Percentiles rank a stretch among this genome's conserved stretches.
These are phyloP conservation scores for Ammopiptanthus mongolicus DNA, from an alignment of 306 rosid species.

Conservation along the genomic window DNA sequence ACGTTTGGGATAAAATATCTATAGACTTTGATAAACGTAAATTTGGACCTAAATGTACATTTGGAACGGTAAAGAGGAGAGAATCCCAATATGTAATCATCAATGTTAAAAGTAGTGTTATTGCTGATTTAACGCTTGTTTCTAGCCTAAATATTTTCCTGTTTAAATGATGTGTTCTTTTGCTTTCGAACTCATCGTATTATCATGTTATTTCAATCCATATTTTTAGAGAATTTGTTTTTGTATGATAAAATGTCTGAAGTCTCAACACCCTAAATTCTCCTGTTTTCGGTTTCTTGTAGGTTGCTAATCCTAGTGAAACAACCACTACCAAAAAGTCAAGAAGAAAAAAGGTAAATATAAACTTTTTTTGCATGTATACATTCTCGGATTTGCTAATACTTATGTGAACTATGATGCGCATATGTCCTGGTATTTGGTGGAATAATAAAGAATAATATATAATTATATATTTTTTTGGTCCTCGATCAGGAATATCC, in stretches of 20 bases:
- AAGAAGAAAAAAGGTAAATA: constrained; percentile 69
- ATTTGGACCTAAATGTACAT: too few species aligned
- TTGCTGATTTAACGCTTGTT: not conserved
- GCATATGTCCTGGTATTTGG: not conserved
- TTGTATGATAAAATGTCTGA: not conserved
- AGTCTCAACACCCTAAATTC: not conserved
- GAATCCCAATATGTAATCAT: not conserved
- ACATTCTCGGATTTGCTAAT: not conserved
- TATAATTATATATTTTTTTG: too few species aligned
- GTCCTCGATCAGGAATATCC: too few species aligned
- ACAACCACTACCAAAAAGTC: constrained; percentile 45
- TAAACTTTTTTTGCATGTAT: not conserved
- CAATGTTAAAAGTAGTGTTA: not conserved
- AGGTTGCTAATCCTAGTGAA: constrained; percentile 50
- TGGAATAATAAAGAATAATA: not conserved
- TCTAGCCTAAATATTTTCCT: not conserved
- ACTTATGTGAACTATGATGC: constrained; percentile 1
- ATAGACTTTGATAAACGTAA: too few species aligned
- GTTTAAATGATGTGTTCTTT: not conserved
- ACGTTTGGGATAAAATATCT: too few species aligned
- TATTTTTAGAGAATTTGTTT: not conserved
- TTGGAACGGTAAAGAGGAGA: too few species aligned
- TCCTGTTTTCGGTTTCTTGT: constrained; percentile 7
- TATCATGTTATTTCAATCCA: not conserved
- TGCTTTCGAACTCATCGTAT: not conserved